phyloP scores from a whole-genome alignment of 2,329 filamentous ascomycete species.

The Alternaria sp. region DNA sequence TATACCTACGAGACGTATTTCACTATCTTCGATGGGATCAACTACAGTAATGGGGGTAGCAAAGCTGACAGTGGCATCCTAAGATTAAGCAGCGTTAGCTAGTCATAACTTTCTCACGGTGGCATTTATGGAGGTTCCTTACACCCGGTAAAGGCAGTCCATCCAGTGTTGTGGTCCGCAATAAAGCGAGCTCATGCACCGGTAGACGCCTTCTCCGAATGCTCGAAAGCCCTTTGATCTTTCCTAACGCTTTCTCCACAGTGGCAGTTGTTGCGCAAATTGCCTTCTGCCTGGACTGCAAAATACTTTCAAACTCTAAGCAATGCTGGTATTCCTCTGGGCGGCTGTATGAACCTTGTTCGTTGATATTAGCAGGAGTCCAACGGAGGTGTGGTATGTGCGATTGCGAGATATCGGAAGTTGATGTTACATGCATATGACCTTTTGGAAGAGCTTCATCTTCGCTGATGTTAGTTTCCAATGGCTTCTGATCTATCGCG shows the following conservation, averaged over 20 bases:
- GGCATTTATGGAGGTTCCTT: slow-evolving; percentile 19
- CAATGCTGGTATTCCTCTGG: not conserved
- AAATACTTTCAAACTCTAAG: not conserved
- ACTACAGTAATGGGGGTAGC: slow-evolving; percentile 16
- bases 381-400: not conserved
- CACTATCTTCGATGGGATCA: slow-evolving; percentile 44
- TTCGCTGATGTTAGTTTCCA: not conserved
- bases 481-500: not conserved
- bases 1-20: slow-evolving; percentile 1
- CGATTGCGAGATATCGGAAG: not conserved
- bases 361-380: not conserved
- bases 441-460: not conserved
- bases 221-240: slow-evolving; percentile 2
- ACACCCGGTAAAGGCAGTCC: slow-evolving; percentile 40
- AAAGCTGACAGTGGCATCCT: slow-evolving; percentile 27
- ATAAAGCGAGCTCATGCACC: slow-evolving; percentile 39
- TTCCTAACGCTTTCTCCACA: not conserved
- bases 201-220: slow-evolving; percentile 35
- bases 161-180: slow-evolving; percentile 40
- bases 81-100: slow-evolving; percentile 19
- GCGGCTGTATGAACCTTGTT: not conserved
- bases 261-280: not conserved
- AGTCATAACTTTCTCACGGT: not conserved
- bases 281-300: not conserved
- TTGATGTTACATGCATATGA: not conserved